Evolutionary conservation across 2,329 filamentous ascomycete species (phyloP), one percentile per base, ranked within the genome.

Genomic region (Cercospora sesami): DNA sequence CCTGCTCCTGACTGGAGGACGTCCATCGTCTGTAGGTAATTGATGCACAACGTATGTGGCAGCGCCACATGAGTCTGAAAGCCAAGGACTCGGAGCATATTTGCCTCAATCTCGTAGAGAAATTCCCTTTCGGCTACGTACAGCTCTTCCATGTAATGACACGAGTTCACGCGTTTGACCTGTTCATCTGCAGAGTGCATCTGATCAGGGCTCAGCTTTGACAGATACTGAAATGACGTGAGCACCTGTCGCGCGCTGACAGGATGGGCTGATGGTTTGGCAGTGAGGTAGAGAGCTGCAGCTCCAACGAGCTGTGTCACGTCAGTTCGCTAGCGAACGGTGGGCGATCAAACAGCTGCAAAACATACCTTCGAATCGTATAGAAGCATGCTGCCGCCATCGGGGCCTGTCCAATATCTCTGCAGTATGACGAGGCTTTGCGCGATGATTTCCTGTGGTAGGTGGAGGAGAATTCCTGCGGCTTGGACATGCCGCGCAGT

Each of bases 21-120:
- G 67, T 93, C 92, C 18, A 99, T 86, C 0, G 94, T 90, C 80
- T 98, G 94, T 1, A 98, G 87, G 78, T 98, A 99, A 5, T 94
- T 97, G 67, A 98, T 86, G 67, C 92, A 92, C 14, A 98, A 86
- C 0, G 91, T 87, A 76, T 98, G 92, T 0, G 95, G 95, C 0
- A 97, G 85, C 0, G 92, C 89, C 10, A 96, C 92, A 73, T 95
- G 92, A 1, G 90, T 91, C 75, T 96, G 87, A 79, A 97, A 98
- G 14, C 89, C 89, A 0, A 97, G 83, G 0, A 88, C 85, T 68
- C 88, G 88, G 1, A 98, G 85, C 18, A 98, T 88, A 48, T 89
- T 87, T 3, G 90, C 87, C 79, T 99, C 95, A 60, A 90, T 86
- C n/a, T 85, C 82, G 55, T 96, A 85, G 5, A 98, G 83, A 14